A percentile compares a stretch with the other conserved stretches of the same genome.
Conservation (phyloP, 2,329 filamentous ascomycete species). For the Fusarium sp. region DNA sequence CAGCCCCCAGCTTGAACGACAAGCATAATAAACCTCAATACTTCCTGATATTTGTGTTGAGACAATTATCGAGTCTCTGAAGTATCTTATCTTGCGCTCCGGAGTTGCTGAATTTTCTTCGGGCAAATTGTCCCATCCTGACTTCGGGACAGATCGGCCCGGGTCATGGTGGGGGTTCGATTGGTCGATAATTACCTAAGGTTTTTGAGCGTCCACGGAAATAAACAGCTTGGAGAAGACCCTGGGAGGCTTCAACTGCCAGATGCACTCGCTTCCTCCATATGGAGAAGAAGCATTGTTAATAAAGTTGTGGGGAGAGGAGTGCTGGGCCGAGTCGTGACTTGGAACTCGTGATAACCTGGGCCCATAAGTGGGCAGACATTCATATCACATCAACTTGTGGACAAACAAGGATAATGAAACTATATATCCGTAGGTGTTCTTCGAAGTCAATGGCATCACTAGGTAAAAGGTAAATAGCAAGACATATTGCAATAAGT, state of each 20-base stretch:
- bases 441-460: background rate
- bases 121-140: slow-evolving; percentile 26
- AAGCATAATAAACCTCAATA: slow-evolving; percentile 6
- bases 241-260: background rate
- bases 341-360: background rate
- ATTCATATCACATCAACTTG: background rate
- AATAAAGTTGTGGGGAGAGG: background rate
- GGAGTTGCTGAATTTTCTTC: slow-evolving; percentile 32
- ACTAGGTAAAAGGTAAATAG: background rate
- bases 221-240: slow-evolving; percentile 7
- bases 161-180: slow-evolving; percentile 18
- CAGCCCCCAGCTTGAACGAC: background rate
- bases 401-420: background rate
- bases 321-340: background rate
- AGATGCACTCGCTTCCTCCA: background rate
- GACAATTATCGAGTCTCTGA: slow-evolving; percentile 37
- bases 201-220: background rate
- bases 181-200: slow-evolving; percentile 12
- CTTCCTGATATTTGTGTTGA: slow-evolving; percentile 42
- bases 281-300: background rate
- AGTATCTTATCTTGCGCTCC: slow-evolving; percentile 32
- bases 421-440: background rate
- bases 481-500: background rate
- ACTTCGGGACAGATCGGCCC: slow-evolving; percentile 37
- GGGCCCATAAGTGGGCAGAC: background rate